These are phyloP conservation scores for Scutellaria galericulata DNA, from an alignment of 257 asterid genomes.

Conservation along the genomic window DNA sequence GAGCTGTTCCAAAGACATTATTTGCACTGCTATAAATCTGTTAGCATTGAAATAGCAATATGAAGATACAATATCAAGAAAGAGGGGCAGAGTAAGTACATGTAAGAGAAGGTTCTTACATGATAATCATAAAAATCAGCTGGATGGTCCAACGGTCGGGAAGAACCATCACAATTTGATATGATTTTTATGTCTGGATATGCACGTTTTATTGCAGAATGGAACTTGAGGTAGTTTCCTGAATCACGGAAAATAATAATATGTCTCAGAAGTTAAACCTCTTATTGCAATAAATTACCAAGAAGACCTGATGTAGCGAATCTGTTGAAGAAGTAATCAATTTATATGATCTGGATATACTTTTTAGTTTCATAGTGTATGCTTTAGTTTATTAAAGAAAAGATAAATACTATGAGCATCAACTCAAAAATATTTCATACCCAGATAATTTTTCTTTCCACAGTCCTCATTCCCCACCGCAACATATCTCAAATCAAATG, in stretches of 20 bases:
- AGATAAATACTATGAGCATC: slow-evolving; percentile 12
- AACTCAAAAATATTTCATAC: slow-evolving; percentile 43
- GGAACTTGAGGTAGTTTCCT: slow-evolving; percentile 95
- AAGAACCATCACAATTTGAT: slow-evolving; percentile 90
- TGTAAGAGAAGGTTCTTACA: slow-evolving; percentile 48
- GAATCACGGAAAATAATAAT: slow-evolving; percentile 35
- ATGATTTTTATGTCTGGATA: slow-evolving; percentile 84
- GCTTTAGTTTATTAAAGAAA: slow-evolving; percentile 3
- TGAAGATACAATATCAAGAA: neutral
- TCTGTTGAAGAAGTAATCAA: neutral
- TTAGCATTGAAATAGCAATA: slow-evolving; percentile 31
- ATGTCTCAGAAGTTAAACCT: neutral
- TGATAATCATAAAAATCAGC: slow-evolving; percentile 92
- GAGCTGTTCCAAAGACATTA: slow-evolving; percentile 52
- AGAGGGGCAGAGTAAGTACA: neutral
- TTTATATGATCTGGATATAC: neutral
- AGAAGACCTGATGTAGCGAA: too few relatives aligned
- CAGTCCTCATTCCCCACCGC: slow-evolving; percentile 98
- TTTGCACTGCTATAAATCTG: slow-evolving; percentile 76
- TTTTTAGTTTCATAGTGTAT: neutral
- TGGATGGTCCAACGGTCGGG: slow-evolving; percentile 76
- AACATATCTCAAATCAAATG: slow-evolving; percentile 86
- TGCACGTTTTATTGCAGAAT: slow-evolving; percentile 61
- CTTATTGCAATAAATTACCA: too few relatives aligned
- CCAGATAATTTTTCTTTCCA: slow-evolving; percentile 74